phyloP scores from a whole-genome alignment of 164 flowering plant species.

The Sextonia rubra region DNA sequence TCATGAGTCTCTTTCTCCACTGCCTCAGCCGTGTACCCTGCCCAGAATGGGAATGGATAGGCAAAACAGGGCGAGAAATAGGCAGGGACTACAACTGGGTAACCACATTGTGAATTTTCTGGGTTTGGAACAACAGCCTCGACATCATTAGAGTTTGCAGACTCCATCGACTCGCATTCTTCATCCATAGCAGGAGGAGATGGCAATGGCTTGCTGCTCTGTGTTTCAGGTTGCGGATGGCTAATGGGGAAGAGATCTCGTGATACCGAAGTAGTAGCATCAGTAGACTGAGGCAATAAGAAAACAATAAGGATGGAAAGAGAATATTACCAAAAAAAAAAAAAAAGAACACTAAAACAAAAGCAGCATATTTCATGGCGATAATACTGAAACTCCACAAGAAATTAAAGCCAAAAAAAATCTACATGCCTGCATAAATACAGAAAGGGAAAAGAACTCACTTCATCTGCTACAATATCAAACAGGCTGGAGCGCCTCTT shows the following conservation, averaged over 20 bases:
- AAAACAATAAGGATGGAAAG: slow-evolving; percentile 2
- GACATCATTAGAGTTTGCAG: slow-evolving; percentile 58
- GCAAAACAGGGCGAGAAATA: slow-evolving; percentile 62
- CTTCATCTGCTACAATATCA: slow-evolving; percentile 79
- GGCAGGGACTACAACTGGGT: slow-evolving; percentile 58
- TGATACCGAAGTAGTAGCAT: slow-evolving; percentile 36
- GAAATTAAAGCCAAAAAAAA: too few relatives aligned
- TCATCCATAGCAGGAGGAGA: slow-evolving; percentile 50
- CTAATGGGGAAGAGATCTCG: slow-evolving; percentile 42
- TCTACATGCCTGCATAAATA: not conserved
- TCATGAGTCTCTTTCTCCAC: slow-evolving; percentile 47
- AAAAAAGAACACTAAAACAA: not conserved
- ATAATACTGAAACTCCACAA: too few relatives aligned
- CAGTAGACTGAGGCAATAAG: slow-evolving; percentile 41
- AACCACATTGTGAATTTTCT: slow-evolving; percentile 40
- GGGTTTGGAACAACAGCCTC: slow-evolving; percentile 32
- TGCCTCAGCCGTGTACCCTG: slow-evolving; percentile 32
- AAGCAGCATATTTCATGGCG: too few relatives aligned
- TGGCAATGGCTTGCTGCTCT: slow-evolving; percentile 31
- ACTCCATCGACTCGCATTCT: slow-evolving; percentile 86
- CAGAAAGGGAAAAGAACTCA: slow-evolving; percentile 22
- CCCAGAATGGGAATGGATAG: slow-evolving; percentile 53
- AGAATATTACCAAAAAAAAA: not conserved
- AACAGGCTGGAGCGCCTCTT: slow-evolving; percentile 86
- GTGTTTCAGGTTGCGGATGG: slow-evolving; percentile 39